Conservation (phyloP, 176 grass and related monocot species). For the Cocos nucifera region DNA sequence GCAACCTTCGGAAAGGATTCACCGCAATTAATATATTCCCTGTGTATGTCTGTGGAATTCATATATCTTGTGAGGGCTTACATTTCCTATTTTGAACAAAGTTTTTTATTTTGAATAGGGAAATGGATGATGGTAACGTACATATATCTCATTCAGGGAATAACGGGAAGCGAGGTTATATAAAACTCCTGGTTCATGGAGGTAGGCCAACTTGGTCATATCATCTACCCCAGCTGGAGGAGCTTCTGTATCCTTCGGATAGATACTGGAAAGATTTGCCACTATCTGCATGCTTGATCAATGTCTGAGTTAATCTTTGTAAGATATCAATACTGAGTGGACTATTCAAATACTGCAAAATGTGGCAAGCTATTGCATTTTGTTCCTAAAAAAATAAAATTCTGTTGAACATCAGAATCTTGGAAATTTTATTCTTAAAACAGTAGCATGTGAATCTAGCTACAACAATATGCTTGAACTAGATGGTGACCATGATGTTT, state of each 20-base stretch:
- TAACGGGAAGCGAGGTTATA: constrained; percentile 63
- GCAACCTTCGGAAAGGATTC: constrained; percentile 79
- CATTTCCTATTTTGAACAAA: not conserved
- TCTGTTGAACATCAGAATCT: no score
- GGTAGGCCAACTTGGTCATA: constrained; percentile 95
- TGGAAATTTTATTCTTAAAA: no score
- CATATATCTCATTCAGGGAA: constrained; percentile 84
- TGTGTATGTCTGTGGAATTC: constrained; percentile 61
- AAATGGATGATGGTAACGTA: constrained; percentile 23
- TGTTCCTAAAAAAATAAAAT: no score
- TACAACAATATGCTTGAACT: no score
- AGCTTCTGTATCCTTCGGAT: constrained; percentile 87
- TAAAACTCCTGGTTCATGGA: constrained; percentile 82
- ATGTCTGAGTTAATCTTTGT: no score
- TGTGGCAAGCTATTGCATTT: not conserved
- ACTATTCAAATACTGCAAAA: not conserved
- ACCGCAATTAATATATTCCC: constrained; percentile 97
- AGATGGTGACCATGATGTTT: no score
- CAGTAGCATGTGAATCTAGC: no score
- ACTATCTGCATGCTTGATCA: constrained; percentile 31
- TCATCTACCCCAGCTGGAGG: constrained; percentile 81
- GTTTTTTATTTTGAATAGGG: not conserved
- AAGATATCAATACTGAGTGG: no score
- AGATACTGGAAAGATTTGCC: constrained; percentile 56
- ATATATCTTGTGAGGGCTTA: constrained; percentile 8